Evolutionary conservation across 2,329 filamentous ascomycete genomes (phyloP).

Genomic region (Acrodontium crateriforme): DNA sequence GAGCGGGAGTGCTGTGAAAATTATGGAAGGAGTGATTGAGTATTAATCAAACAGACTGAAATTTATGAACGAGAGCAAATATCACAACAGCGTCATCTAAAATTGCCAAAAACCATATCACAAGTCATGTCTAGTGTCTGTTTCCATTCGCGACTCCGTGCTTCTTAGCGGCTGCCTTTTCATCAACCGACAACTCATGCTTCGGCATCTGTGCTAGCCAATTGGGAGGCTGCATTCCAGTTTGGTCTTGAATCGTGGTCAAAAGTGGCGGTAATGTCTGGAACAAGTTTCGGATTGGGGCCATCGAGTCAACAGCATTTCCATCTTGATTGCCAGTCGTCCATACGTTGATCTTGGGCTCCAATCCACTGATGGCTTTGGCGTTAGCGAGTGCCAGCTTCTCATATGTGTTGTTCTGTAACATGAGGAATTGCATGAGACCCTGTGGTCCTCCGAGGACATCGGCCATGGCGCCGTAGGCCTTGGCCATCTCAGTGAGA

Average conservation of each 20-base stretch:
- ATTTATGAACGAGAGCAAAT: neutral
- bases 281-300: conserved; percentile 46
- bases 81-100: neutral
- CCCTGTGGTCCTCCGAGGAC: conserved; percentile 68
- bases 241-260: conserved; percentile 78
- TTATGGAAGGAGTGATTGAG: conserved; percentile 25
- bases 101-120: neutral
- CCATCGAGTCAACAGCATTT: conserved; percentile 41
- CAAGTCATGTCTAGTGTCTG: neutral
- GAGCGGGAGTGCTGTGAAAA: conserved; percentile 29
- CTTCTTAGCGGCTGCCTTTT: conserved; percentile 9
- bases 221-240: conserved; percentile 63
- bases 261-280: conserved; percentile 73
- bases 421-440: conserved; percentile 75
- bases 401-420: conserved; percentile 67
- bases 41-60: neutral
- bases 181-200: conserved; percentile 8
- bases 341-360: conserved; percentile 87
- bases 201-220: conserved; percentile 49
- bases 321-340: conserved; percentile 52
- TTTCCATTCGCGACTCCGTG: conserved; percentile 8
- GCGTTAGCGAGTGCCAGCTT: conserved; percentile 68
- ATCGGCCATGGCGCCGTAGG: conserved; percentile 57
- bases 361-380: conserved; percentile 56
- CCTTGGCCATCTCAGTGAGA: conserved; percentile 61